These are phyloP conservation scores for Ustilago shanxiensis DNA, from an alignment of 1,284 basidiomycete genomes.

Conservation along the genomic window DNA sequence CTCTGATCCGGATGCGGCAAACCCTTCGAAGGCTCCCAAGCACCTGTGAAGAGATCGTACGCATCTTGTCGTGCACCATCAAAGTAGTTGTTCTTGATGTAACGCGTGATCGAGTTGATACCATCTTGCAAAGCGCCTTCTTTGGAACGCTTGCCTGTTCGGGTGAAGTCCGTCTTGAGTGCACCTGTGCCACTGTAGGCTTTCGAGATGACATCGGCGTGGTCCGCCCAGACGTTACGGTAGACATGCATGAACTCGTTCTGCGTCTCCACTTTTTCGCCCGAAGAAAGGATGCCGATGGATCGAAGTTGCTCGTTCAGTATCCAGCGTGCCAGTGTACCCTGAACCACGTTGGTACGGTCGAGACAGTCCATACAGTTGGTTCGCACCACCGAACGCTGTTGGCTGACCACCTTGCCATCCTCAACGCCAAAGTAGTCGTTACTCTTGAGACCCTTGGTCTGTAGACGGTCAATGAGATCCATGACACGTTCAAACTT, in stretches of 20 bases:
- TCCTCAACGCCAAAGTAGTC: constrained; percentile 56
- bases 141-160: constrained; percentile 87
- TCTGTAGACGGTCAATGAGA: constrained; percentile 82
- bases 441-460: constrained; percentile 76
- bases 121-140: constrained; percentile 85
- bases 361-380: constrained; percentile 87
- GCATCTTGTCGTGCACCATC: constrained; percentile 85
- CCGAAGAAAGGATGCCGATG: constrained; percentile 56
- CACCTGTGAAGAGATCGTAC: constrained; percentile 88
- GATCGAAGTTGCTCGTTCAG: constrained; percentile 80
- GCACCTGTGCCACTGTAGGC: constrained; percentile 97
- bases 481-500: constrained; percentile 91
- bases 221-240: constrained; percentile 97
- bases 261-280: constrained; percentile 63
- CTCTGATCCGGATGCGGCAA: constrained; percentile 83
- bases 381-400: constrained; percentile 72
- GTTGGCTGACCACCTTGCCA: constrained; percentile 55
- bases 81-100: constrained; percentile 96
- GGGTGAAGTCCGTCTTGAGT: constrained; percentile 94
- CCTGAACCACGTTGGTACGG: constrained; percentile 94
- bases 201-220: constrained; percentile 89
- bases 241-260: constrained; percentile 77
- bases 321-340: constrained; percentile 64
- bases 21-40: constrained; percentile 78
- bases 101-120: constrained; percentile 86